Percentiles rank a stretch among this genome's conserved stretches.
These are phyloP conservation scores for Clarireedia homoeocarpa DNA, from an alignment of 2,329 filamentous ascomycete genomes.

Conservation along the genomic window DNA sequence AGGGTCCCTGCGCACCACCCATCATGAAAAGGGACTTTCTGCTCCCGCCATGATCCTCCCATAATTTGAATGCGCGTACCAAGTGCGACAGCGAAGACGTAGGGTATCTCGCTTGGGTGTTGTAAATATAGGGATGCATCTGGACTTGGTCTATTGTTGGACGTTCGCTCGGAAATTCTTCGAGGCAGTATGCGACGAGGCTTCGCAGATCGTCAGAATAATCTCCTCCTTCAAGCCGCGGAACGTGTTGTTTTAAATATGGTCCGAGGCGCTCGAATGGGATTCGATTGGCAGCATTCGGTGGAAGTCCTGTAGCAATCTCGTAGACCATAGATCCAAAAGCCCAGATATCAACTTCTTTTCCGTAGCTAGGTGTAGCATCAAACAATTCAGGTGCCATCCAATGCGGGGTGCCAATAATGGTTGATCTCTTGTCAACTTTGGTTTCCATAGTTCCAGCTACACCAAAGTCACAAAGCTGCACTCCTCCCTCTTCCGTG, in stretches of 20 bases:
- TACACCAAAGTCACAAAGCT: conserved; percentile 80
- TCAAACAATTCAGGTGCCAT: conserved; percentile 77
- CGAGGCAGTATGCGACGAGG: conserved; percentile 65
- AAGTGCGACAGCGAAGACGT: conserved; percentile 55
- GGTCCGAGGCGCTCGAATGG: conserved; percentile 40
- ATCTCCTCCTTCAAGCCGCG: conserved; percentile 61
- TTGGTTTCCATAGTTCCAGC: conserved; percentile 70
- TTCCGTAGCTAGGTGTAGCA: conserved; percentile 55
- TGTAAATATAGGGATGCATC: conserved; percentile 59
- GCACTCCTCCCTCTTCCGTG: conserved; percentile 67
- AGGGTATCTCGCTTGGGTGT: conserved; percentile 56
- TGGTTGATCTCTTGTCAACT: conserved; percentile 68
- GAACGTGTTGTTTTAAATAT: conserved; percentile 53
- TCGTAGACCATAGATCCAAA: conserved; percentile 76
- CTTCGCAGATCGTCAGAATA: conserved; percentile 63
- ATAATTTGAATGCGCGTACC: conserved; percentile 64
- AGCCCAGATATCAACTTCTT: conserved; percentile 76
- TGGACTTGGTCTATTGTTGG: conserved; percentile 64
- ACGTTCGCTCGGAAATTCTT: conserved; percentile 58
- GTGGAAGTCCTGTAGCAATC: conserved; percentile 70
- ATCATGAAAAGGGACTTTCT: conserved; percentile 56
- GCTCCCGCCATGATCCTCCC: conserved; percentile 67
- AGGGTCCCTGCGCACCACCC: conserved; percentile 44
- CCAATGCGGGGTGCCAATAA: conserved; percentile 79
- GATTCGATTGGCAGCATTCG: conserved; percentile 52